Evolutionary conservation across 78 protist genomes (phyloP).

Genomic region (Thecamonas trahens): DNA sequence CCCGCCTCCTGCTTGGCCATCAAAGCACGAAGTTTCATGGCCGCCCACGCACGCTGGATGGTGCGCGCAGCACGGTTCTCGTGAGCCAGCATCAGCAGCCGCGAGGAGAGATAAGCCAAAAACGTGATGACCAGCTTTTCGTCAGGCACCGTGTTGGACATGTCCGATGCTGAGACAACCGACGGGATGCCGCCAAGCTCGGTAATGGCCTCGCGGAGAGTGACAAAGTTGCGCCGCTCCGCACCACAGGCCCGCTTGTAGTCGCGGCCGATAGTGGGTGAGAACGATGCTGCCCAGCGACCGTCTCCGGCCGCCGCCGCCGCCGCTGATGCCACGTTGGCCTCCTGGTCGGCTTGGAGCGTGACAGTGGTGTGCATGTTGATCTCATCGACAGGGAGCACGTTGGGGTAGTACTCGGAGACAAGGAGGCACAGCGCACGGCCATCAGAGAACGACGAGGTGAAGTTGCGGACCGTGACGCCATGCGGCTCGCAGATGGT

Average conservation of each 20-base stretch:
- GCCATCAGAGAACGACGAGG: not conserved
- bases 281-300: too few relatives aligned
- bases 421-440: not conserved
- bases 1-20: not conserved
- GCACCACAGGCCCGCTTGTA: not conserved
- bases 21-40: not conserved
- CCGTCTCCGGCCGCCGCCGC: not conserved
- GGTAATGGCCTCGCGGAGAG: not conserved
- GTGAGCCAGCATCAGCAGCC: not conserved
- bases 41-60: not conserved
- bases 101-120: not conserved
- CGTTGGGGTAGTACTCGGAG: not conserved
- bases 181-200: not conserved
- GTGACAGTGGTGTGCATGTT: not conserved
- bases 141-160: not conserved
- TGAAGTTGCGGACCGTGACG: not conserved
- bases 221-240: not conserved
- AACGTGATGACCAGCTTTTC: not conserved
- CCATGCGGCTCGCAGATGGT: not conserved
- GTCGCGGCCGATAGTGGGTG: too few relatives aligned
- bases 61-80: not conserved
- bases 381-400: not conserved
- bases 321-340: not conserved
- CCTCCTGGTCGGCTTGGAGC: not conserved
- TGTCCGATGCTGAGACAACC: not conserved